These are phyloP conservation scores for Termitomyces sp. DNA, from an alignment of 768 basidiomycete genomes.

Conservation along the genomic window DNA sequence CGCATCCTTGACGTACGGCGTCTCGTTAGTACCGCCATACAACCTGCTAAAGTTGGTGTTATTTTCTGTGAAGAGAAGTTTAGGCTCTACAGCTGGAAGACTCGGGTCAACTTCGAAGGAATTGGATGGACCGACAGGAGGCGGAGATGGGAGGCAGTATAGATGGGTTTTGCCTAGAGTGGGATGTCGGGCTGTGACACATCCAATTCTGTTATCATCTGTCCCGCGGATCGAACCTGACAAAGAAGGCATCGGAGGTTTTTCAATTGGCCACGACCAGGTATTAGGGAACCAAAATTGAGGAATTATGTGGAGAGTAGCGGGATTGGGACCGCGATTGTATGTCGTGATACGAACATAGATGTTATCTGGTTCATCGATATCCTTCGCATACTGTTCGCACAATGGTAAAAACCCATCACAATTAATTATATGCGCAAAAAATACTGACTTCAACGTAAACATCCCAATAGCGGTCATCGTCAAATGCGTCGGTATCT, in stretches of 20 bases:
- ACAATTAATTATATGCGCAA: background rate
- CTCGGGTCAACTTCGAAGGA: slow-evolving; percentile 59
- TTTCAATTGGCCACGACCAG: slow-evolving; percentile 88
- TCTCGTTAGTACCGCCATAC: slow-evolving; percentile 83
- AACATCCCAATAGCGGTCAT: slow-evolving; percentile 96
- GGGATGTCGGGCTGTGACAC: slow-evolving; percentile 69
- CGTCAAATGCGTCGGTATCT: slow-evolving; percentile 88
- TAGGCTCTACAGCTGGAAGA: slow-evolving; percentile 69
- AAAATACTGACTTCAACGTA: slow-evolving; percentile 79
- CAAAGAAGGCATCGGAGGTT: slow-evolving; percentile 61
- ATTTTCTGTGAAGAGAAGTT: slow-evolving; percentile 93
- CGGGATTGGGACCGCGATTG: slow-evolving; percentile 94
- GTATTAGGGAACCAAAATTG: slow-evolving; percentile 98
- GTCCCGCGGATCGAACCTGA: slow-evolving; percentile 43
- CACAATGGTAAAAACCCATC: background rate
- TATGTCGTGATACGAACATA: slow-evolving; percentile 95
- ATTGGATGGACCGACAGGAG: slow-evolving; percentile 74
- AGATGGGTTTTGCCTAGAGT: slow-evolving; percentile 72
- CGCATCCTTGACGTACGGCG: slow-evolving; percentile 88
- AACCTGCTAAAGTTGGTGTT: slow-evolving; percentile 93
- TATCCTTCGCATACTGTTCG: slow-evolving; percentile 92
- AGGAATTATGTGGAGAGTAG: slow-evolving; percentile 90
- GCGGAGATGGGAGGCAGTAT: slow-evolving; percentile 89
- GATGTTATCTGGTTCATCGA: slow-evolving; percentile 80
- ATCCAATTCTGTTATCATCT: slow-evolving; percentile 42